Evolutionary conservation across 352 stramenopile species (phyloP), one percentile per base, ranked within the genome.

Genomic region (Phytophthora litchii): DNA sequence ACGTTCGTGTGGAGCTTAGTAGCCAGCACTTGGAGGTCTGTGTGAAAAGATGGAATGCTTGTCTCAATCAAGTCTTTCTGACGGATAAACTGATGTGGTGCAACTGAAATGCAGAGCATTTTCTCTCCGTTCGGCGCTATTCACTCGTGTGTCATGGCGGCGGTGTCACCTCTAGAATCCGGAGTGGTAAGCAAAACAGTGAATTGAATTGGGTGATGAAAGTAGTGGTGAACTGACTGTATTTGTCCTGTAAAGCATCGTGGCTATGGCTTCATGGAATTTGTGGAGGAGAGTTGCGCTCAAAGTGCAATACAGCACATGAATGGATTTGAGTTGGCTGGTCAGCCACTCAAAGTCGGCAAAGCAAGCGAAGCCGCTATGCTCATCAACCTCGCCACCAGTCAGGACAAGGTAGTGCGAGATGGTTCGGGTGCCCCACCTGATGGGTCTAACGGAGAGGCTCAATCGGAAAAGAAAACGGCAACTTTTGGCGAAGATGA

Each of bases 271-370:
- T 92, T 92, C 36, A 70, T 92, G 44, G 76, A 89, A 51, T 92
- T 91, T 54, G 48, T 74, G 0, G 75, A 91, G 35, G 81, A 90
- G 36, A 70, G 43, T 11, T 86, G 65, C 12, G 83, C 83, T 11
- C 37, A 41, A 46, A 92, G 73, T 57, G 83, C 83, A 13, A 91
- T 92, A 37, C 80, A 92, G 64, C 83, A 92, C 49, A 92, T 92
- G 83, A 83, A 92, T 54, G 79, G 78, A 20, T 92, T 92, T 50
- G 83, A 92, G 23, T 54, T 92, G 14, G 83, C 83, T 29, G 83
- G 83, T 10, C 79, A 91, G 41, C 67, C 82, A 16, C 81, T 92
- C 11, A 86, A 89, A 59, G 81, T 92, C 4, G 83, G 83, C 55
- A 92, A 92, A 55, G 83, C 83, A 23, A 92, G 83, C 43, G 60